These are phyloP conservation scores for Ambrosiella cleistominuta DNA, from an alignment of 2,329 filamentous ascomycete genomes.

Conservation along the genomic window DNA sequence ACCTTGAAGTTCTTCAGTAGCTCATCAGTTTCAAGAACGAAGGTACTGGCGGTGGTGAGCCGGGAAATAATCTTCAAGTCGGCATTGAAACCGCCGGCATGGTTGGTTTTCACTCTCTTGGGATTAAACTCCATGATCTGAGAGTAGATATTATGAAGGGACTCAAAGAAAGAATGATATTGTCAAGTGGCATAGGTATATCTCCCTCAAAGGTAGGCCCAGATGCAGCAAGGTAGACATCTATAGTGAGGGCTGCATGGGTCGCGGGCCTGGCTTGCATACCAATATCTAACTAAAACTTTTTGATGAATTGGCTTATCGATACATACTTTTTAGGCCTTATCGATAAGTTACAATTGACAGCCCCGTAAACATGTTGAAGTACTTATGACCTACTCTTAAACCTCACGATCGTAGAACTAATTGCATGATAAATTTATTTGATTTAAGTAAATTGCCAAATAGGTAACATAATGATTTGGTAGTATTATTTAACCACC, in stretches of 20 bases:
- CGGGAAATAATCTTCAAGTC: slow-evolving; percentile 24
- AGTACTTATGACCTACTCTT: not conserved
- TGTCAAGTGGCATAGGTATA: no score
- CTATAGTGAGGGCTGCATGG: not conserved
- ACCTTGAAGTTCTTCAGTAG: slow-evolving; percentile 36
- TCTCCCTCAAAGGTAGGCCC: not conserved
- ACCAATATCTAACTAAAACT: slow-evolving; percentile 2
- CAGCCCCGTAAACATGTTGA: not conserved
- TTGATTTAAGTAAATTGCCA: not conserved
- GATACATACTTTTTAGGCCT: slow-evolving; percentile 4
- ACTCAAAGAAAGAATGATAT: not conserved
- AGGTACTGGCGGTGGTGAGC: slow-evolving; percentile 33
- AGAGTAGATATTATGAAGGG: not conserved
- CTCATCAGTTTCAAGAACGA: slow-evolving; percentile 42
- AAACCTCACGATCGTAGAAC: not conserved
- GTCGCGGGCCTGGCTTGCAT: not conserved
- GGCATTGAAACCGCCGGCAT: slow-evolving; percentile 24
- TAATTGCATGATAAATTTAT: not conserved
- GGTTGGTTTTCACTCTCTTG: slow-evolving; percentile 32
- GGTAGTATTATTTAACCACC: slow-evolving; percentile 11
- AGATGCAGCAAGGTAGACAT: not conserved
- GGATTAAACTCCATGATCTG: slow-evolving; percentile 27
- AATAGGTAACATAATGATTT: slow-evolving; percentile 10
- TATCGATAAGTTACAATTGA: slow-evolving; percentile 5
- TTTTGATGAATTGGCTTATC: slow-evolving; percentile 12